Conservation (phyloP, 768 basidiomycete species). For the Suillus lakei region DNA sequence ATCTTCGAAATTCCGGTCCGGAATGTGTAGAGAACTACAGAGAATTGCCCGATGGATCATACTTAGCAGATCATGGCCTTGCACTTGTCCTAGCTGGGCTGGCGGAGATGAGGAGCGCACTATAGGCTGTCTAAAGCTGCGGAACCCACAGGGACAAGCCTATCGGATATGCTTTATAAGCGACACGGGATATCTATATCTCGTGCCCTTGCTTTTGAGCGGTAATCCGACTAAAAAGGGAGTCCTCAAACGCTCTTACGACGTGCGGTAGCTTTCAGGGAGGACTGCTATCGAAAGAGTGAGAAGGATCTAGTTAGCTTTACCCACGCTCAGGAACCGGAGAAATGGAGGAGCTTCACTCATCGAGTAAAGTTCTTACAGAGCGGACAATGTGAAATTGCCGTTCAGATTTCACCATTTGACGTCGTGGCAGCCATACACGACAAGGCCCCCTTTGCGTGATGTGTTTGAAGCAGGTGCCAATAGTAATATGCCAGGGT, state of each 20-base stretch:
- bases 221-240: constrained; percentile 6
- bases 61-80: neutral
- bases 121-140: neutral
- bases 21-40: neutral
- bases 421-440: neutral
- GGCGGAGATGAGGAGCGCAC: neutral
- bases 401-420: neutral
- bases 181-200: neutral
- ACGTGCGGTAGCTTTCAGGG: neutral
- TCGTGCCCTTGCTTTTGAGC: neutral
- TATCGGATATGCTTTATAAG: neutral
- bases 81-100: neutral
- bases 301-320: neutral
- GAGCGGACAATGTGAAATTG: neutral
- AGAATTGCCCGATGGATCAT: neutral
- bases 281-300: constrained; percentile 4
- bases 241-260: neutral
- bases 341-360: neutral
- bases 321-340: constrained; percentile 9
- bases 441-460: neutral
- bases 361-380: neutral
- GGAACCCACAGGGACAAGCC: neutral
- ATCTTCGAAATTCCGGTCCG: neutral
- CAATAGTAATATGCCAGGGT: neutral
- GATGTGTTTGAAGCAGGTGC: neutral